phyloP scores from a whole-genome alignment of 163 green algal species.

The Chlamydomonas reinhardtii region DNA sequence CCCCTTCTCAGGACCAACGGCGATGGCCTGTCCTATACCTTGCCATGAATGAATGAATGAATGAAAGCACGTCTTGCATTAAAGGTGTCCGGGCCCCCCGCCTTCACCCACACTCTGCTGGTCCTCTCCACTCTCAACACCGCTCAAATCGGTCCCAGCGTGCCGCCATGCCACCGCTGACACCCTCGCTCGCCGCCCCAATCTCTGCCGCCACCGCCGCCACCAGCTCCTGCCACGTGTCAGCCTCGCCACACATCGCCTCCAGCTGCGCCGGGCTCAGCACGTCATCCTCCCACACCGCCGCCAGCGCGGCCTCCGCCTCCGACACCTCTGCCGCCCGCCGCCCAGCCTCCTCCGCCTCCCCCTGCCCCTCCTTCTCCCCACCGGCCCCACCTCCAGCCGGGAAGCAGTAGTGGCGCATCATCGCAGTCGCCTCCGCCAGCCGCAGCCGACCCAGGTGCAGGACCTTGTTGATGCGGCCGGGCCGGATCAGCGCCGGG shows the following conservation, averaged over 20 bases:
- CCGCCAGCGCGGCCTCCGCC: neutral
- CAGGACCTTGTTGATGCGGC: slow-evolving; percentile 25
- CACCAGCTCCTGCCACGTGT: slow-evolving; percentile 41
- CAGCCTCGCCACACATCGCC: slow-evolving; percentile 60
- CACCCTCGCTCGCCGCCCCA: too few relatives aligned
- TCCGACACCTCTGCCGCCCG: slow-evolving; percentile 8
- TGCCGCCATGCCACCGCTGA: too few relatives aligned
- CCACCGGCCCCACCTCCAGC: slow-evolving; percentile 1
- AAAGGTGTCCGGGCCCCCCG: too few relatives aligned
- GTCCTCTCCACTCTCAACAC: too few relatives aligned
- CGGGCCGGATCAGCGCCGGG: slow-evolving; percentile 62
- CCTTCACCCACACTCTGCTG: too few relatives aligned
- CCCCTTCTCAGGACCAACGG: too few relatives aligned
- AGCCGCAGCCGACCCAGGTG: slow-evolving; percentile 60
- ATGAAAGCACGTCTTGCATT: too few relatives aligned
- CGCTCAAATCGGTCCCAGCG: too few relatives aligned
- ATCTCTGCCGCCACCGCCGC: neutral
- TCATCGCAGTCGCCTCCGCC: slow-evolving; percentile 52
- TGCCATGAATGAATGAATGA: too few relatives aligned
- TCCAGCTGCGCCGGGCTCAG: slow-evolving; percentile 53
- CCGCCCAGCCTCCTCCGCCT: slow-evolving; percentile 55
- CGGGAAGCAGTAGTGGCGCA: slow-evolving; percentile 2
- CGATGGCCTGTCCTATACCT: too few relatives aligned
- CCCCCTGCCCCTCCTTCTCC: slow-evolving; percentile 33
- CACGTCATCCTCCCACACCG: slow-evolving; percentile 5